Conservation (phyloP, 2,329 filamentous ascomycete genomes). For the Epichloe hybrida region DNA sequence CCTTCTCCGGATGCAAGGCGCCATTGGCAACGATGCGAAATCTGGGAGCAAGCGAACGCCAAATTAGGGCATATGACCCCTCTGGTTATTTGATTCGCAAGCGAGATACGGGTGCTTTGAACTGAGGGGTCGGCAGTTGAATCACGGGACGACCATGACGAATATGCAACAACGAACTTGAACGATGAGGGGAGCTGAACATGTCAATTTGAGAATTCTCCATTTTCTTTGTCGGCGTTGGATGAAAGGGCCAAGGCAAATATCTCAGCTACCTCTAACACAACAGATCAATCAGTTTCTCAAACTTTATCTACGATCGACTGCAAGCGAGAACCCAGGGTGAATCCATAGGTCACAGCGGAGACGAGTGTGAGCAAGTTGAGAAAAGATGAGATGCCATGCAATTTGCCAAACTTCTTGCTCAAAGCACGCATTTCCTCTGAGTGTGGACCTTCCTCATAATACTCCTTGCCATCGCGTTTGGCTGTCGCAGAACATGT, state of each 20-base stretch:
- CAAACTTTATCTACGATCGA: constrained; percentile 18
- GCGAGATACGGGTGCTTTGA: background rate
- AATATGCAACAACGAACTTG: background rate
- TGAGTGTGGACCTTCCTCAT: constrained; percentile 66
- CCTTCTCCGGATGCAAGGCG: constrained; percentile 25
- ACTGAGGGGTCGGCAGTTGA: background rate
- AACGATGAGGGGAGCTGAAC: background rate
- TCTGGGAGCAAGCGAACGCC: background rate
- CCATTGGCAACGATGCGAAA: constrained; percentile 1
- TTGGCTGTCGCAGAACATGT: constrained; percentile 42
- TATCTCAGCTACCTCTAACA: background rate
- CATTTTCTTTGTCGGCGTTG: background rate
- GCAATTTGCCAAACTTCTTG: constrained; percentile 63
- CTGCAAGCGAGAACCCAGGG: constrained; percentile 50
- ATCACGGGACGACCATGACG: background rate
- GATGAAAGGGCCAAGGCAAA: background rate
- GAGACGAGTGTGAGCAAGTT: constrained; percentile 61
- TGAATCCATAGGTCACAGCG: constrained; percentile 64
- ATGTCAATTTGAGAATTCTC: background rate
- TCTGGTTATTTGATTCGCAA: background rate
- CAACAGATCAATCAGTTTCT: background rate
- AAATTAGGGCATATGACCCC: background rate
- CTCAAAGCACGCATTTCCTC: constrained; percentile 73
- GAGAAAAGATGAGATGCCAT: constrained; percentile 67
- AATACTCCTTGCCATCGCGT: constrained; percentile 77